These are phyloP conservation scores for Knufia fluminis DNA, from an alignment of 2,329 filamentous ascomycete species.

Conservation along the genomic window DNA sequence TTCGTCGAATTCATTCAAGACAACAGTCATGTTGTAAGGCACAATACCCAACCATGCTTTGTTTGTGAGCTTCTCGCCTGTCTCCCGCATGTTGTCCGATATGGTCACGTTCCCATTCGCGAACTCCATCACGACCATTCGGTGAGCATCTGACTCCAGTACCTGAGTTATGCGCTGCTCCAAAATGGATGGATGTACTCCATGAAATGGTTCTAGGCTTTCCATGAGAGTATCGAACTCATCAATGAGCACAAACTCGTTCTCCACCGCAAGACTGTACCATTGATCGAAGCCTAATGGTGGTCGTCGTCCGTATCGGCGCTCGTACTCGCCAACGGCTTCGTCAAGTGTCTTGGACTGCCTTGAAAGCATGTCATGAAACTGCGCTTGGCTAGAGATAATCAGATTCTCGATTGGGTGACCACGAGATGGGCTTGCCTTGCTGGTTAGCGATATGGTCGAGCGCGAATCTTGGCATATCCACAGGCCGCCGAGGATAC, in stretches of 20 bases:
- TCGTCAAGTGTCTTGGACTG: conserved; percentile 32
- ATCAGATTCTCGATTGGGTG: not conserved
- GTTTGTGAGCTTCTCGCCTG: not conserved
- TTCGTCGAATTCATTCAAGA: conserved; percentile 7
- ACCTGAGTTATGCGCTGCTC: not conserved
- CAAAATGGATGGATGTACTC: not conserved
- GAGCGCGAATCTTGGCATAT: too few relatives aligned
- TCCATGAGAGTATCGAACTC: conserved; percentile 12
- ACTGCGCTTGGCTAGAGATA: not conserved
- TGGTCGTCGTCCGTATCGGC: conserved; percentile 44
- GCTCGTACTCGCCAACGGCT: conserved; percentile 43
- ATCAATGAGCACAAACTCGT: conserved; percentile 12
- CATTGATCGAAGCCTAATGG: conserved; percentile 51
- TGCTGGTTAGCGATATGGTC: too few relatives aligned
- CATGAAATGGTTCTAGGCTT: conserved; percentile 1
- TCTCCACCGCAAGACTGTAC: conserved; percentile 37
- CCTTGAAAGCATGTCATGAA: not conserved
- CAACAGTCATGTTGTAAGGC: conserved; percentile 6
- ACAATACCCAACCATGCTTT: not conserved
- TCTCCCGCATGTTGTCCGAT: not conserved
- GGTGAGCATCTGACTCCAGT: not conserved
- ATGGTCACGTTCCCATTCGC: not conserved
- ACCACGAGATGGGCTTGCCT: not conserved
- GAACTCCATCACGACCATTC: not conserved
- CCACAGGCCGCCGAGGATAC: too few relatives aligned